A percentile compares a stretch with the other conserved stretches of the same genome.
These are phyloP conservation scores for Pneumocystis canis DNA, from an alignment of 1,139 yeast genomes.

Conservation along the genomic window DNA sequence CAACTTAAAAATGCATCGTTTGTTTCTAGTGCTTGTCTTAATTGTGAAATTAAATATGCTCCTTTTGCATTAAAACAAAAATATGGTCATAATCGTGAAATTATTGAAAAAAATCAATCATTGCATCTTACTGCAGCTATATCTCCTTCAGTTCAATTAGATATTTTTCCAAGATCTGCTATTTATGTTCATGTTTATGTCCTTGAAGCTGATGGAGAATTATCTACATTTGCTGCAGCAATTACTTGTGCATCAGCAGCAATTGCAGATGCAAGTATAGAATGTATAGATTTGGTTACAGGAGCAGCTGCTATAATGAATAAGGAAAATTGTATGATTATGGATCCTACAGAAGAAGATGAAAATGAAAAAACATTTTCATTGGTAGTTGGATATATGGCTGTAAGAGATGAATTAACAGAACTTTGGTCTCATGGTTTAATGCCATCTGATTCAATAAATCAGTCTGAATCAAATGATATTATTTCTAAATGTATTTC, in stretches of 20 bases:
- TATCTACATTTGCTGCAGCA: slow-evolving; percentile 20
- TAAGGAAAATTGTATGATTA: neutral
- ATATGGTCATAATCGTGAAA: slow-evolving; percentile 20
- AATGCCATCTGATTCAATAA: neutral
- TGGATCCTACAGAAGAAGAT: slow-evolving; percentile 1
- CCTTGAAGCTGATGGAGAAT: slow-evolving; percentile 30
- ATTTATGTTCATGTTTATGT: slow-evolving; percentile 67
- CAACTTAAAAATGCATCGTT: slow-evolving; percentile 39
- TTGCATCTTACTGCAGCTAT: slow-evolving; percentile 45
- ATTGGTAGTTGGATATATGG: slow-evolving; percentile 38
- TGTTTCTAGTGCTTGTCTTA: neutral
- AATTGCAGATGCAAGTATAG: slow-evolving; percentile 69
- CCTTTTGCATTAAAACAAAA: slow-evolving; percentile 1
- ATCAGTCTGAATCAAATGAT: neutral
- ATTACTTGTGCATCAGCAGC: slow-evolving; percentile 57
- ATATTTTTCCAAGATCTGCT: slow-evolving; percentile 76
- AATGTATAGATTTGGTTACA: slow-evolving; percentile 60
- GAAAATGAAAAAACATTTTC: slow-evolving; percentile 7
- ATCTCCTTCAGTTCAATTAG: slow-evolving; percentile 47
- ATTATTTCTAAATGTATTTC: neutral
- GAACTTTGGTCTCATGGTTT: neutral
- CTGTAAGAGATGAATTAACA: slow-evolving; percentile 39
- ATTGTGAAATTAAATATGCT: slow-evolving; percentile 3
- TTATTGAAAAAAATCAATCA: slow-evolving; percentile 38
- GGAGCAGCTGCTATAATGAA: slow-evolving; percentile 17